phyloP scores from a whole-genome alignment of 2,329 filamentous ascomycete genomes.

The Monilinia fructicola region DNA sequence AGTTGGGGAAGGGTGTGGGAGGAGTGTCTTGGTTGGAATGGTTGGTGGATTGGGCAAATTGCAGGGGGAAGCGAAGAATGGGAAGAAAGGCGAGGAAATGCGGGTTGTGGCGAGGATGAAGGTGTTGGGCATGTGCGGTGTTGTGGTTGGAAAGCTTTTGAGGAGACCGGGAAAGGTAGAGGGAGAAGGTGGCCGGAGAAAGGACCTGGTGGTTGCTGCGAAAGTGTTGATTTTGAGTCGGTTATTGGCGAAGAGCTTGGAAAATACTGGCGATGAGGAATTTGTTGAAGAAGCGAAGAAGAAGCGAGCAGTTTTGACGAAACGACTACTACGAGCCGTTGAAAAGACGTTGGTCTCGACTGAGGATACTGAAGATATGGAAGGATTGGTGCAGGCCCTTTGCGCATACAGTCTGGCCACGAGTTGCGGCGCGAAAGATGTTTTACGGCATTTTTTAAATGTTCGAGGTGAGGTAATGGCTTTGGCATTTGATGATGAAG shows the following conservation, averaged over 20 bases:
- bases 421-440: slow-evolving; percentile 76
- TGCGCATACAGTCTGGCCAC: slow-evolving; percentile 81
- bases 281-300: slow-evolving; percentile 61
- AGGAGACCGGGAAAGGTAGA: slow-evolving; percentile 40
- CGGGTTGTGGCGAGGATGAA: slow-evolving; percentile 46
- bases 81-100: slow-evolving; percentile 35
- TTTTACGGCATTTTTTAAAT: slow-evolving; percentile 74
- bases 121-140: slow-evolving; percentile 53
- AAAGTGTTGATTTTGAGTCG: slow-evolving; percentile 76
- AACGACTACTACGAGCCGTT: slow-evolving; percentile 64
- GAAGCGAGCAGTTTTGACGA: slow-evolving; percentile 60
- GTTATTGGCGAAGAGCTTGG: slow-evolving; percentile 71
- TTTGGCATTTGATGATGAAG: slow-evolving; percentile 55
- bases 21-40: slow-evolving; percentile 67
- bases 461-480: slow-evolving; percentile 69
- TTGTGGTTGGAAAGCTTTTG: slow-evolving; percentile 52
- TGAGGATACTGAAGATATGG: slow-evolving; percentile 47
- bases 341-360: slow-evolving; percentile 67
- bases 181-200: slow-evolving; percentile 26
- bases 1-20: slow-evolving; percentile 77
- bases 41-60: slow-evolving; percentile 56
- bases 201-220: slow-evolving; percentile 57
- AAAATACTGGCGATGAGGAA: slow-evolving; percentile 47
- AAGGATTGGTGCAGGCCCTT: slow-evolving; percentile 66
- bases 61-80: slow-evolving; percentile 36